Base-by-base conservation (phyloP, 2,329 filamentous ascomycete genomes). In the Monilinia polystroma region DNA sequence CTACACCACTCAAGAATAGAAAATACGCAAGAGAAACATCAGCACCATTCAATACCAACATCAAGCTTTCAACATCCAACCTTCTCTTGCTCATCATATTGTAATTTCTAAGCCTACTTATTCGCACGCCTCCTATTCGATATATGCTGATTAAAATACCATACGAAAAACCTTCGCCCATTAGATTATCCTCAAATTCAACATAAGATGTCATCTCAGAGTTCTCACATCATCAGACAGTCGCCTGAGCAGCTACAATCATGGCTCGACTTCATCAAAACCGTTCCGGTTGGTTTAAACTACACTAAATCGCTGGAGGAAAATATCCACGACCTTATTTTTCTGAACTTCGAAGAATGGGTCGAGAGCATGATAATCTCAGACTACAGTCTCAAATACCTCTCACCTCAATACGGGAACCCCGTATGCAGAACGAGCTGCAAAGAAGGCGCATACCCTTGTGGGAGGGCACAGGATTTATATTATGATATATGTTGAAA, bases 371-470 rank as follows among this genome's bases (percentile, higher is more conserved):
- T 43, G 41, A 43, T 4, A 43, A 43, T 43, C 14, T 43, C 10
- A 2, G 10, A 43, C 41, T 5, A 43, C 10, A 2, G 2, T 16
- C 14, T 43, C 41, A 12, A 7, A 12, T 5, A 5, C 14, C 4
- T 5, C 2, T 7, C 4, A 10, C 14, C 8, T 23, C 1, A 1
- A 23, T 11, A n/a, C 1, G 32, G 18, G 20, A 16, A 3, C 0
- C 12, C 12, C 7, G 10, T 4, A 38, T 20, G 20, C 32, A 38
- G 14, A n/a, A 32, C 38, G 53, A 20, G 23, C 11, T 57, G 3
- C 14, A 5, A 8, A 20, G 14, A 11, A 18, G 38, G 12, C 7
- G 10, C 12, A 20, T 5, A n/a, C n/a, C n/a, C n/a, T n/a, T n/a
- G n/a, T n/a, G n/a, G n/a, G n/a, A n/a, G n/a, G n/a, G n/a, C n/a